Conservation (phyloP, 495 filamentous ascomycete species). For the Aspergillus indologenus region DNA sequence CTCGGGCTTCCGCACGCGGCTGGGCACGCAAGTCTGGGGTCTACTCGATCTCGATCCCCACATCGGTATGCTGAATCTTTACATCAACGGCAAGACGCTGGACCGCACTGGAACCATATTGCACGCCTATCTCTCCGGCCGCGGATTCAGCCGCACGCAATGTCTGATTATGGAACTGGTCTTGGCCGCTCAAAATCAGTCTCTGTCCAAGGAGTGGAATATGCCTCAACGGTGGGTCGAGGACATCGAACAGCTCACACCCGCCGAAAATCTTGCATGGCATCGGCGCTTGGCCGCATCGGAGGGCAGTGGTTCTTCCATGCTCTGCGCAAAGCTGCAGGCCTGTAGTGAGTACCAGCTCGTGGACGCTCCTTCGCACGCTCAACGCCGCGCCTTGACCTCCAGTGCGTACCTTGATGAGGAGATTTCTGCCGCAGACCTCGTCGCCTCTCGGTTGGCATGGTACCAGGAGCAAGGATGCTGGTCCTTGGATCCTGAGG, state of each 20-base stretch:
- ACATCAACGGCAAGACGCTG: conserved; percentile 13
- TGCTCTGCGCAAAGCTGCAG: conserved; percentile 11
- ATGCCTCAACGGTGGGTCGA: conserved; percentile 32
- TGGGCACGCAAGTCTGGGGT: conserved; percentile 17
- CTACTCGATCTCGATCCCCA: conserved; percentile 11
- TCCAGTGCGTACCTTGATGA: conserved; percentile 16
- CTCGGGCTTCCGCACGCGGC: conserved; percentile 18
- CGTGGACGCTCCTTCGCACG: conserved; percentile 11
- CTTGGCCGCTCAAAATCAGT: conserved; percentile 22
- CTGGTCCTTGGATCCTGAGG: conserved; percentile 5
- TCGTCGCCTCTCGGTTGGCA: conserved; percentile 13
- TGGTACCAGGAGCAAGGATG: conserved; percentile 15
- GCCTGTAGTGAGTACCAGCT: conserved; percentile 18
- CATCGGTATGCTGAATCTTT: conserved; percentile 11
- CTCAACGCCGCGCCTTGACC: conserved; percentile 12
- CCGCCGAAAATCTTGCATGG: conserved; percentile 37
- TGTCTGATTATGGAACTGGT: conserved; percentile 42
- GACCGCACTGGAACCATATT: conserved; percentile 13
- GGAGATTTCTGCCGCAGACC: conserved; percentile 8
- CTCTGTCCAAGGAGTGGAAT: conserved; percentile 17
- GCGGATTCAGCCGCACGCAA: conserved; percentile 34
- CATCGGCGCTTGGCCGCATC: conserved; percentile 20
- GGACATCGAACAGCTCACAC: conserved; percentile 42
- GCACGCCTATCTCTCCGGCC: conserved; percentile 45
- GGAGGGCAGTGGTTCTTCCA: conserved; percentile 6